phyloP scores from a whole-genome alignment of 202 grass and related monocot genomes.

The Elaeis oleifera region DNA sequence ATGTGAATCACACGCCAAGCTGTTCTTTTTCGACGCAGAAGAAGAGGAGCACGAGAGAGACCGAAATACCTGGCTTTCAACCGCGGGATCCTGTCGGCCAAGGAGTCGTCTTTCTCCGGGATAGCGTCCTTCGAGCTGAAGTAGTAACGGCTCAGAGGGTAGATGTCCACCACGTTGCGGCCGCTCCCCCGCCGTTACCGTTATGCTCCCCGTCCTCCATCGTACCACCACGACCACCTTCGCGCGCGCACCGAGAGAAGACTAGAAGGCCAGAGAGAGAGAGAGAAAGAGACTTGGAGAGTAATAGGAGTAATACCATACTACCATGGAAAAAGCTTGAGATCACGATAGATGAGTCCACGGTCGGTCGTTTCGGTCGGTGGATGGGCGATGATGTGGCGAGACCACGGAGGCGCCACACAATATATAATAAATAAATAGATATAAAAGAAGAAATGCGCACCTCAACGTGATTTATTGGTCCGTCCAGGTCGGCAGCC shows the following conservation, averaged over 20 bases:
- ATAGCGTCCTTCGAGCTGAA: constrained; percentile 38
- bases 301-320: too few species aligned
- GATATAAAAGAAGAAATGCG: too few species aligned
- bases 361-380: too few species aligned
- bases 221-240: background rate
- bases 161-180: constrained; percentile 26
- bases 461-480: too few species aligned
- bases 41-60: background rate
- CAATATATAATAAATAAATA: too few species aligned
- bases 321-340: too few species aligned
- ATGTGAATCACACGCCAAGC: background rate
- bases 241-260: background rate
- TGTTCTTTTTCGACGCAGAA: too few species aligned
- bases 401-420: too few species aligned
- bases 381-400: too few species aligned
- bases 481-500: too few species aligned
- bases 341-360: too few species aligned
- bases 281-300: too few species aligned
- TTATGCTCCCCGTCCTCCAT: background rate
- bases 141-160: constrained; percentile 53
- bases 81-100: constrained; percentile 22
- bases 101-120: constrained; percentile 8
- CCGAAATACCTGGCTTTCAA: constrained; percentile 35
- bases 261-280: background rate
- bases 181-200: background rate